Evolutionary conservation across 345 rosid species (phyloP).

Genomic region (Rhodamnia rubescens): DNA sequence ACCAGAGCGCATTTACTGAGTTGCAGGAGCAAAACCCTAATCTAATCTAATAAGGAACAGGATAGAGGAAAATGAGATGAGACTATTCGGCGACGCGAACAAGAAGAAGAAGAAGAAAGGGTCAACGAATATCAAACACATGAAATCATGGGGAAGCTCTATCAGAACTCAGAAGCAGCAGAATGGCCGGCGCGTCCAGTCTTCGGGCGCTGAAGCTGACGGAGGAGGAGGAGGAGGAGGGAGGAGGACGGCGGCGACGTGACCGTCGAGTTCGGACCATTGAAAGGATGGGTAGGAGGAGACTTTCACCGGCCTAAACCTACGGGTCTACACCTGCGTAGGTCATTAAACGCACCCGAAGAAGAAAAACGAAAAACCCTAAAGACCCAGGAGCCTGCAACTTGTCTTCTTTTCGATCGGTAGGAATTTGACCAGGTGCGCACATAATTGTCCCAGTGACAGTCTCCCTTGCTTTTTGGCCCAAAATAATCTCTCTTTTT

Average conservation of each 20-base stretch:
- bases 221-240: neutral
- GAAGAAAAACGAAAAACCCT: neutral
- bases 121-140: neutral
- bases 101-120: neutral
- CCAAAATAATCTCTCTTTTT: neutral
- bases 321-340: neutral
- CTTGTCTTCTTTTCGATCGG: neutral
- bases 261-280: neutral
- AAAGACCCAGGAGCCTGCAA: neutral
- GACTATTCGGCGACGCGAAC: neutral
- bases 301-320: neutral
- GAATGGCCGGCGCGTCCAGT: neutral
- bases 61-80: neutral
- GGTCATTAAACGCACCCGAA: neutral
- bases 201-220: neutral
- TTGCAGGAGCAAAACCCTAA: neutral
- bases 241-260: neutral
- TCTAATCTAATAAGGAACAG: neutral
- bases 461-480: neutral
- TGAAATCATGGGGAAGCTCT: neutral
- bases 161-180: neutral
- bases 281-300: neutral
- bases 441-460: neutral
- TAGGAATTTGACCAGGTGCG: neutral
- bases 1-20: neutral